Conservation (phyloP, 441 rosid species). For the Gossypium lobatum region DNA sequence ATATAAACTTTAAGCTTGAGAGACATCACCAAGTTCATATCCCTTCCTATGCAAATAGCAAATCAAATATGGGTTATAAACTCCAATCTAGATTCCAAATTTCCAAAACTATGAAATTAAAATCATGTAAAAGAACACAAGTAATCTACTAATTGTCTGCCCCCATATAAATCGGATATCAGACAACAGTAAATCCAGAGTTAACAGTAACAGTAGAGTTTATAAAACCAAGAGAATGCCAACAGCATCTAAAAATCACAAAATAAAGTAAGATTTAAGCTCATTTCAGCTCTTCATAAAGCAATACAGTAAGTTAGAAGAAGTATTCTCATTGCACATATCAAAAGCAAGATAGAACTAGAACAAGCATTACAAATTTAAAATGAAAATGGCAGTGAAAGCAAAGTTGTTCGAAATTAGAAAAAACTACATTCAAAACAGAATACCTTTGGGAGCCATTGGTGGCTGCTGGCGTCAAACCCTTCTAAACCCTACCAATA, state of each 20-base stretch:
- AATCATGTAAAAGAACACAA: neutral
- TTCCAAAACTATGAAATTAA: neutral
- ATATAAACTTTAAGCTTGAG: neutral
- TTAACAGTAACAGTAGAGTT: neutral
- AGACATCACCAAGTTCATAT: neutral
- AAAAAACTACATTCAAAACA: neutral
- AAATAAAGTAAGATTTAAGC: neutral
- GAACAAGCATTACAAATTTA: neutral
- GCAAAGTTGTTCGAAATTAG: neutral
- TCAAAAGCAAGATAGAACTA: neutral
- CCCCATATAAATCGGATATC: neutral
- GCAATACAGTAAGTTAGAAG: neutral
- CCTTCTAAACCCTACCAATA: conserved; percentile 5
- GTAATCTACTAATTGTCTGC: neutral
- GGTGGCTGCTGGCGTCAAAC: conserved; percentile 12
- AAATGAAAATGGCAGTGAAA: neutral
- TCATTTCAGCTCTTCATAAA: neutral
- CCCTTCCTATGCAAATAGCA: neutral
- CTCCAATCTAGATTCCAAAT: neutral
- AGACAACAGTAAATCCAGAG: neutral
- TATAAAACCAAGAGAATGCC: neutral
- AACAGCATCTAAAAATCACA: neutral
- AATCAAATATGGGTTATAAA: neutral
- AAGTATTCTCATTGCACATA: neutral
- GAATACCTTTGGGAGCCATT: conserved; percentile 50